Percentiles rank a stretch among this genome's conserved stretches.
Conservation (phyloP, 345 rosid genomes). For the Raphanus sativus region DNA sequence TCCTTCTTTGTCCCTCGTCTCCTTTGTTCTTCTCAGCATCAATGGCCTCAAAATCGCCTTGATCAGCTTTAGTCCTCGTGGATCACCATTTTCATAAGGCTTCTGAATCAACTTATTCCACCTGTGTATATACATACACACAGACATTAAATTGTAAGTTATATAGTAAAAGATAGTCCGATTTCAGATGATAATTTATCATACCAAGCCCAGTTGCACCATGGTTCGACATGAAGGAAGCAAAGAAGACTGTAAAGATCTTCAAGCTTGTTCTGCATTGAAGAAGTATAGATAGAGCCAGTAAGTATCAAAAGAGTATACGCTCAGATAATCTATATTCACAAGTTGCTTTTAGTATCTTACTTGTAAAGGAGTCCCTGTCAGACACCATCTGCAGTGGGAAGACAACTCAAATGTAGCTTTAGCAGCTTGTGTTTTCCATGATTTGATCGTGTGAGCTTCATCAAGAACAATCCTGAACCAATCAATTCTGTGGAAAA, state of each 20-base stretch:
- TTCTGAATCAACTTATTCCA: constrained; percentile 65
- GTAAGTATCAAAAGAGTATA: constrained; percentile 11
- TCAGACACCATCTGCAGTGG: constrained; percentile 73
- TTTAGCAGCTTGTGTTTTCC: constrained; percentile 53
- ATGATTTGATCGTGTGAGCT: constrained; percentile 67
- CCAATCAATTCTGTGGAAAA: constrained; percentile 63
- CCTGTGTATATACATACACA: constrained; percentile 35
- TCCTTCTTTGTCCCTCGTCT: constrained; percentile 61
- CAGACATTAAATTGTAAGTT: not conserved
- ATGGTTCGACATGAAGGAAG: constrained; percentile 73
- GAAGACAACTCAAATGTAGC: constrained; percentile 53
- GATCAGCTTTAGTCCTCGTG: constrained; percentile 53
- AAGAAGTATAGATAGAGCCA: not conserved
- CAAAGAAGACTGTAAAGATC: constrained; percentile 69
- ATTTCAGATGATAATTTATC: not conserved
- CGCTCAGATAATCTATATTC: not conserved
- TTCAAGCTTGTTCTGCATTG: constrained; percentile 60
- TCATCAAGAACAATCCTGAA: constrained; percentile 68
- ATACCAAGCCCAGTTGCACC: constrained; percentile 79
- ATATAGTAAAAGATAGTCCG: not conserved
- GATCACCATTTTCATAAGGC: constrained; percentile 73
- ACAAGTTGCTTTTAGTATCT: not conserved
- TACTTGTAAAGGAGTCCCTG: constrained; percentile 75
- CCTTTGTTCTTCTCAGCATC: constrained; percentile 75
- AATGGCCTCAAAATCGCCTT: constrained; percentile 65